Percentiles rank a stretch among this genome's conserved stretches.
Evolutionary conservation across 441 rosid genomes (phyloP).

Genomic region (Gossypium gossypioides): DNA sequence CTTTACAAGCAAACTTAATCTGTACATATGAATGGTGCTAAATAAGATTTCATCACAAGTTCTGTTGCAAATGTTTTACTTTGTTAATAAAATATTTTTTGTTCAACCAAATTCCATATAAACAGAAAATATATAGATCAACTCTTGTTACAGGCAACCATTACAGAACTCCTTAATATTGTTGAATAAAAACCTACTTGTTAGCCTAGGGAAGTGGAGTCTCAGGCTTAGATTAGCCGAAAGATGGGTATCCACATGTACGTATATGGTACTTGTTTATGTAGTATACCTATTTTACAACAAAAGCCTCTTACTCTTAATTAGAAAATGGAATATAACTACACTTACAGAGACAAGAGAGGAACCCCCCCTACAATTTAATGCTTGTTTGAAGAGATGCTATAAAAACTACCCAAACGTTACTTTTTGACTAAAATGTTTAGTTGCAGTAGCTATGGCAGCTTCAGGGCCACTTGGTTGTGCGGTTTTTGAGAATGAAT

Average conservation of each 20-base stretch:
- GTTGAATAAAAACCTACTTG: neutral
- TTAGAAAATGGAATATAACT: too few relatives aligned
- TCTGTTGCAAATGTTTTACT: too few relatives aligned
- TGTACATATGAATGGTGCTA: too few relatives aligned
- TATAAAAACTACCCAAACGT: slow-evolving; percentile 13
- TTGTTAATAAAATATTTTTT: neutral
- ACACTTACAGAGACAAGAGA: too few relatives aligned
- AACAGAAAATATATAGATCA: too few relatives aligned
- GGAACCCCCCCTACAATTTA: neutral
- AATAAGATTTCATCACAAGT: too few relatives aligned
- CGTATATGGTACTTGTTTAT: neutral
- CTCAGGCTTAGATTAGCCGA: neutral
- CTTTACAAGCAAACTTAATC: too few relatives aligned
- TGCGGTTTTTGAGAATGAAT: neutral
- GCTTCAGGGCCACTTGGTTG: slow-evolving; percentile 14
- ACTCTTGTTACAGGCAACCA: too few relatives aligned
- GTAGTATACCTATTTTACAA: neutral
- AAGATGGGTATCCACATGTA: neutral
- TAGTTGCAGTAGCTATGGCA: slow-evolving; percentile 22
- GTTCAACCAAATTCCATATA: too few relatives aligned
- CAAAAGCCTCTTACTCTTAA: neutral
- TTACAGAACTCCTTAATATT: too few relatives aligned
- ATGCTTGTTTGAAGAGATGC: neutral
- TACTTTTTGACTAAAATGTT: slow-evolving; percentile 33
- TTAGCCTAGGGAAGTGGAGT: neutral